Conservation (phyloP, 2,329 filamentous ascomycete species). For the Aphanoascus verrucosus region DNA sequence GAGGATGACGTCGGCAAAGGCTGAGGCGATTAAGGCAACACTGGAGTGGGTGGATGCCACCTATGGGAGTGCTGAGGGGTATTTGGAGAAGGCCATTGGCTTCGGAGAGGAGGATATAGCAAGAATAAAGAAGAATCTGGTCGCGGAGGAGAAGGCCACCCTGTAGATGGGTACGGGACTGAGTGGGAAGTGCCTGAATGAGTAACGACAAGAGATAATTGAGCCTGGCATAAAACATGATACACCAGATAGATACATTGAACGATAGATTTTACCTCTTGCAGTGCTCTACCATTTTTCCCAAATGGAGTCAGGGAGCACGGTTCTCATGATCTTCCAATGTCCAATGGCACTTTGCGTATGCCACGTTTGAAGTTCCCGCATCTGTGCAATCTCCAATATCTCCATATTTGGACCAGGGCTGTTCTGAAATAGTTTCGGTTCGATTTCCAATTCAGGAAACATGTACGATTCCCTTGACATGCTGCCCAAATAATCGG, state of each 20-base stretch:
- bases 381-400: slow-evolving; percentile 46
- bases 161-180: background rate
- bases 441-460: slow-evolving; percentile 59
- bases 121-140: slow-evolving; percentile 39
- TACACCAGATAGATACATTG: slow-evolving; percentile 5
- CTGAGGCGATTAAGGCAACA: slow-evolving; percentile 43
- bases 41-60: slow-evolving; percentile 46
- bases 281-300: slow-evolving; percentile 59
- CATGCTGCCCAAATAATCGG: slow-evolving; percentile 62
- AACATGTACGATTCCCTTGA: slow-evolving; percentile 59
- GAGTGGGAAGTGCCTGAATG: background rate
- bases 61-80: slow-evolving; percentile 55
- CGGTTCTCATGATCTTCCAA: slow-evolving; percentile 82
- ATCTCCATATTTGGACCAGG: slow-evolving; percentile 37
- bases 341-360: slow-evolving; percentile 68
- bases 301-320: slow-evolving; percentile 71
- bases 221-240: background rate
- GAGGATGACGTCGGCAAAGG: slow-evolving; percentile 37
- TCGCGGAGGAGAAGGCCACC: slow-evolving; percentile 25
- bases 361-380: slow-evolving; percentile 60
- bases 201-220: background rate
- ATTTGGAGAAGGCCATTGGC: slow-evolving; percentile 50
- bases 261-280: background rate
- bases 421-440: slow-evolving; percentile 25
- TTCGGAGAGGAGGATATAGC: slow-evolving; percentile 47